Percentiles rank a stretch among this genome's conserved stretches.
Evolutionary conservation across 1,284 basidiomycete species (phyloP).

Genomic region (Somion occarium): DNA sequence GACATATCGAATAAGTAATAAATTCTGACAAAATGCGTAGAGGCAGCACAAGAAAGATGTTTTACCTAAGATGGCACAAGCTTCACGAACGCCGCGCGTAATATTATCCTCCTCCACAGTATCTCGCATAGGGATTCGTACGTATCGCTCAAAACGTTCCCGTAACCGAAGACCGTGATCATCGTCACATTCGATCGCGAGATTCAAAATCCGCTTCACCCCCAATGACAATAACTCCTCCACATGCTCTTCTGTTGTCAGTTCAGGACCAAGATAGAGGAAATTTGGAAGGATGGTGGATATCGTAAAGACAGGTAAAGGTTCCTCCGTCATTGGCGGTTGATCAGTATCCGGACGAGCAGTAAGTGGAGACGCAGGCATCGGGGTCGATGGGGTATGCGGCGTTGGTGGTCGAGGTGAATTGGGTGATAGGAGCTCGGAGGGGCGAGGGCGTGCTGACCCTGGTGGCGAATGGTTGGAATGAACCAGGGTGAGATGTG

Average conservation of each 20-base stretch:
- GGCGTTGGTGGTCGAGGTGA: constrained; percentile 24
- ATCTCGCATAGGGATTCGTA: constrained; percentile 89
- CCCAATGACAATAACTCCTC: constrained; percentile 70
- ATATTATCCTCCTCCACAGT: constrained; percentile 93
- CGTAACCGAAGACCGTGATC: constrained; percentile 68
- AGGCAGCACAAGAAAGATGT: background rate
- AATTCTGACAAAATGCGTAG: background rate
- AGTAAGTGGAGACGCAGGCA: constrained; percentile 48
- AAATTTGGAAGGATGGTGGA: constrained; percentile 90
- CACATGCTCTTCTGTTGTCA: constrained; percentile 72
- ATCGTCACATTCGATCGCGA: constrained; percentile 87
- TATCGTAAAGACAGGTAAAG: constrained; percentile 63
- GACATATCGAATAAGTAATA: background rate
- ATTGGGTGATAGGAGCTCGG: constrained; percentile 27
- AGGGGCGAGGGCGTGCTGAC: constrained; percentile 35
- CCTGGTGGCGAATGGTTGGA: constrained; percentile 52
- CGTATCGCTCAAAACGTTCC: constrained; percentile 76
- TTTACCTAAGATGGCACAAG: constrained; percentile 83
- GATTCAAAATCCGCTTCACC: constrained; percentile 85
- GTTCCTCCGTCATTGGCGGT: constrained; percentile 49
- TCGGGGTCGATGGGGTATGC: constrained; percentile 28
- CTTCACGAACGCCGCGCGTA: constrained; percentile 75
- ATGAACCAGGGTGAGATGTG: constrained; percentile 53
- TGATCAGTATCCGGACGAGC: constrained; percentile 50
- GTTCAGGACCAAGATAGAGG: constrained; percentile 88